These are phyloP conservation scores for Pelagophyceae sp. DNA, from an alignment of 352 stramenopile genomes.

Conservation along the genomic window DNA sequence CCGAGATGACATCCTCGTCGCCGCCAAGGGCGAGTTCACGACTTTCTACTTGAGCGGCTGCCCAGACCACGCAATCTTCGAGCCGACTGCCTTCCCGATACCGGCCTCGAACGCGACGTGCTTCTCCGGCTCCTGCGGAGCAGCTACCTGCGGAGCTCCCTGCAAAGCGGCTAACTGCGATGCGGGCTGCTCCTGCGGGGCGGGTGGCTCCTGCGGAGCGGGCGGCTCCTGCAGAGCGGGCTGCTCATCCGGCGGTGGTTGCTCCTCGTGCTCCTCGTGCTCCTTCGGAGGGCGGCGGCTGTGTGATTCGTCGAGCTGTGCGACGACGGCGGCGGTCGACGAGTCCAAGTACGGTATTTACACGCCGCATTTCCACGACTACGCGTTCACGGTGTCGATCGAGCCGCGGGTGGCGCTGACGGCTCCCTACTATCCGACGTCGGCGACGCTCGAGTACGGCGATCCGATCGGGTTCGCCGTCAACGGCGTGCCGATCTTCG, in stretches of 20 bases:
- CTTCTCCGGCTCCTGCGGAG: not conserved
- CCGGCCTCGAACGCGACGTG: not conserved
- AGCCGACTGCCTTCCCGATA: not conserved
- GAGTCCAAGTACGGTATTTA: not conserved
- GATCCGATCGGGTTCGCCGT: constrained; percentile 9
- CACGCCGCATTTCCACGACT: not conserved
- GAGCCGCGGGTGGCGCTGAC: not conserved
- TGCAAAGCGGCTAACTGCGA: not conserved
- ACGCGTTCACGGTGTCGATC: not conserved
- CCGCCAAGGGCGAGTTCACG: not conserved
- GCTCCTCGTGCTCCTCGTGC: not conserved
- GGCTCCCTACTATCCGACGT: not conserved
- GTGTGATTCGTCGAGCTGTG: not conserved
- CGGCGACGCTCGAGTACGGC: not conserved
- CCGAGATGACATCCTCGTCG: not conserved
- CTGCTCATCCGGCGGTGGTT: not conserved
- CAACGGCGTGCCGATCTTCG: constrained; percentile 3
- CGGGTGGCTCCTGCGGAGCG: not conserved
- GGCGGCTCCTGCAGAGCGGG: not conserved
- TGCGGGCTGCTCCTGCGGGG: not conserved
- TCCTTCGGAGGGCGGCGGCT: not conserved
- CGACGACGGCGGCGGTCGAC: not conserved
- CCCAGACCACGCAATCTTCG: constrained; percentile 1
- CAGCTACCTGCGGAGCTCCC: not conserved
- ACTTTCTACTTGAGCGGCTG: not conserved